Conservation (phyloP, 2,329 filamentous ascomycete species). For the Thyridium curvatum region DNA sequence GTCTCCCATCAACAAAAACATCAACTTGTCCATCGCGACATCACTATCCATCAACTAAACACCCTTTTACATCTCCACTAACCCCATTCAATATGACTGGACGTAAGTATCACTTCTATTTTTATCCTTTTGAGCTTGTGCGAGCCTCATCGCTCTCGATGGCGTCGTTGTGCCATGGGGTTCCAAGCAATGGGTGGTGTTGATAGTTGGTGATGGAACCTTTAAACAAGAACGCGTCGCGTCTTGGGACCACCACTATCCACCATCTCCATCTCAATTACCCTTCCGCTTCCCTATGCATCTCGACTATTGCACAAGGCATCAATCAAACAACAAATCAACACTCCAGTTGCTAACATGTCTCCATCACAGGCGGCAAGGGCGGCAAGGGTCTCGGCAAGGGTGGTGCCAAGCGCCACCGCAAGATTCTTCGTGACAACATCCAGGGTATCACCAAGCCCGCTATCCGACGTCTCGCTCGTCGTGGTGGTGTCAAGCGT, state of each 20-base stretch:
- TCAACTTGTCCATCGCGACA: conserved; percentile 21
- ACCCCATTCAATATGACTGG: conserved; percentile 13
- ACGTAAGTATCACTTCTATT: conserved; percentile 13
- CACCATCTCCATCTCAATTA: too few species aligned
- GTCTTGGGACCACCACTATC: too few species aligned
- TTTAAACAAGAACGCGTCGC: too few species aligned
- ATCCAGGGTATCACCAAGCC: conserved; percentile 99
- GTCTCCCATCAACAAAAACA: conserved; percentile 19
- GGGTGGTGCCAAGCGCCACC: conserved; percentile 97
- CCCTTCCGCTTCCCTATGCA: too few species aligned
- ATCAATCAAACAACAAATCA: too few species aligned
- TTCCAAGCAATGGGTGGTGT: conserved; percentile 11
- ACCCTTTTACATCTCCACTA: conserved; percentile 5
- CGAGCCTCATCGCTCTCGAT: conserved; percentile 11
- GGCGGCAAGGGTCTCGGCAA: conserved; percentile 97
- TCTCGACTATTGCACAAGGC: too few species aligned
- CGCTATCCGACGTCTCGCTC: conserved; percentile 94
- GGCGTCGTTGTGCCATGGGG: conserved; percentile 4
- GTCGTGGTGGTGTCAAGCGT: conserved; percentile 99
- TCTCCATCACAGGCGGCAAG: conserved; percentile 66
- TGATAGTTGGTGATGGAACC: too few species aligned
- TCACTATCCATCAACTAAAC: conserved; percentile 20
- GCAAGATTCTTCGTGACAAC: conserved; percentile 99
- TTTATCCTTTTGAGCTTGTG: not conserved
- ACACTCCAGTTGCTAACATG: conserved; percentile 22